Base-by-base conservation (phyloP, 2,329 filamentous ascomycete species). In the Zymoseptoria brevis region DNA sequence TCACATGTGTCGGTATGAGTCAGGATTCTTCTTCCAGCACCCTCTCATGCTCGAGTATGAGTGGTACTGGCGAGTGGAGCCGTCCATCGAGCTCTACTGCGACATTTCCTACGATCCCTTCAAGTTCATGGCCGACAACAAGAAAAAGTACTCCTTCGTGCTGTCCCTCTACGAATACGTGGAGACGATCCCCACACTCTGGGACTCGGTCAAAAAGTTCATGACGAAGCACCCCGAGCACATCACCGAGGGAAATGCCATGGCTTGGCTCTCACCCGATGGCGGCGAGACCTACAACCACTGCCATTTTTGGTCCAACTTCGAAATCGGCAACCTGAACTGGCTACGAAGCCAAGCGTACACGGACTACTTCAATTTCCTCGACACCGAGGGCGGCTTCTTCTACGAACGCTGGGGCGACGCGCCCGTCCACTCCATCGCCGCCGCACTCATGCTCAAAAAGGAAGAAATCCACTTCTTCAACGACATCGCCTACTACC, bases 231-330 rank as follows among this genome's bases (percentile, higher is more conserved):
- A 94, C 75, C 95, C 94, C 1, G 87, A 99, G 77, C 89, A 99
- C 74, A 84, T 99, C 72, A 83, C 81, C 13, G 78, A 88, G 68
- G 87, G 84, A 68, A 99, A 99, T 78, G 89, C 88, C 1, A 88
- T 99, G 87, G 83, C 80, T 4, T 97, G 96, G 77, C 78, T 99
- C 69, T 96, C 90, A 72, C 90, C 96, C 68, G 92, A 99, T 68
- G 86, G 84, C 56, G 94, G 95, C 61, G 86, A 94, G 61, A 91
- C 84, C 6, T 99, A 97, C 80, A 99, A 97, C 79, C 86, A 92
- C 74, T 99, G 94, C 79, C 94, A 99, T 75, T 96, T 99, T 75
- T 99, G 94, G 94, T 97, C 93, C 71, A 99, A 99, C 80, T 99
- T 99, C 68, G 94, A 99, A 75, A 87, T 99, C 67, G 94, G 93